Conservation (phyloP, 208 protist genomes). For the Trypanosoma platydactyli region DNA sequence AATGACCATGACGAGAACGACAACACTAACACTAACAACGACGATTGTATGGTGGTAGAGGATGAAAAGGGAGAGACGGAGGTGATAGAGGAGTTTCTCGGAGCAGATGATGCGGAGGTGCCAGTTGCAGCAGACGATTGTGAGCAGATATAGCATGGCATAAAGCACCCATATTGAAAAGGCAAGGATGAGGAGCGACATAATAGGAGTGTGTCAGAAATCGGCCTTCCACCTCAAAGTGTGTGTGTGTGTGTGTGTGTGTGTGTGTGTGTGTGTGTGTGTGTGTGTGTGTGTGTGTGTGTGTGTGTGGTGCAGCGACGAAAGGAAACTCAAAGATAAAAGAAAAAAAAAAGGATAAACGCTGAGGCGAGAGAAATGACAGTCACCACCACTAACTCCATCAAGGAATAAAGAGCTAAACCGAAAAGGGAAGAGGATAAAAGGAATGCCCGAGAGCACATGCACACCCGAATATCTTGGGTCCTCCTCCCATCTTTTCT, state of each 20-base stretch:
- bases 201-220: not conserved
- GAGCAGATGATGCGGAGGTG: not conserved
- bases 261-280: slow-evolving; percentile 13
- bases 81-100: not conserved
- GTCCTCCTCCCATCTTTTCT: no score
- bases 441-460: no score
- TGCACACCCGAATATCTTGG: no score
- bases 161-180: not conserved
- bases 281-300: slow-evolving; percentile 7
- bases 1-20: not conserved
- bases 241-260: not conserved
- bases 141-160: slow-evolving; percentile 14
- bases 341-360: slow-evolving; percentile 5
- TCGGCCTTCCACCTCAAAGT: not conserved
- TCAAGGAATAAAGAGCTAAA: no score
- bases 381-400: no score
- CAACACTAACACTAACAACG: not conserved
- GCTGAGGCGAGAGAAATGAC: not conserved
- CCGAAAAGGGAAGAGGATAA: not conserved
- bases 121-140: slow-evolving; percentile 14
- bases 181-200: not conserved
- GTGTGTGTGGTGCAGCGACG: not conserved
- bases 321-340: not conserved
- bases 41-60: not conserved
- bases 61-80: not conserved